Evolutionary conservation across 306 rosid species (phyloP).

Genomic region (Crataegus laevigata): DNA sequence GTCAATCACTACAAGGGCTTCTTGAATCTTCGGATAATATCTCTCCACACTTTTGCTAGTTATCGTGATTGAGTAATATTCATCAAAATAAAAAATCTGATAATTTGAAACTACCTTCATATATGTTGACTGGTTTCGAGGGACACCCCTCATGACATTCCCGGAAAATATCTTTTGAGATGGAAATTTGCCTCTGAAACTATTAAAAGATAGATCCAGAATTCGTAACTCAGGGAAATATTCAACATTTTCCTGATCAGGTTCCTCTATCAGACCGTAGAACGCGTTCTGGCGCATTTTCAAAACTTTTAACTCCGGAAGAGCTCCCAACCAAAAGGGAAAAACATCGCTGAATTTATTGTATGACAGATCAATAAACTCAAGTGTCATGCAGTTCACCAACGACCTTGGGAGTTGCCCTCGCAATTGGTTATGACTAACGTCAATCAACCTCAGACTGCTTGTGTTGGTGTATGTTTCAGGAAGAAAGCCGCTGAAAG

Average conservation of each 20-base stretch:
- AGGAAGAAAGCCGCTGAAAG: no score
- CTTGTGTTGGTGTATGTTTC: no score
- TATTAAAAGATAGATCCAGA: not conserved
- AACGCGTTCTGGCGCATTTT: not conserved
- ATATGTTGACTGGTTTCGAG: not conserved
- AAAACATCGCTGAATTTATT: not conserved
- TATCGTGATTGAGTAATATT: not conserved
- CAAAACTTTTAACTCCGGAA: no score
- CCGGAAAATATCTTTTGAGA: not conserved
- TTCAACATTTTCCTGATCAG: rapidly evolving
- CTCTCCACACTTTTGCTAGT: not conserved
- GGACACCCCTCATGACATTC: not conserved
- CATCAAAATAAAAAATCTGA: no score
- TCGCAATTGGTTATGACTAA: not conserved
- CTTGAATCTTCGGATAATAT: not conserved
- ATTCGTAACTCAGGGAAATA: not conserved
- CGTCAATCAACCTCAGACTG: no score
- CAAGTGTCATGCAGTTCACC: not conserved
- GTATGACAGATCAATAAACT: not conserved
- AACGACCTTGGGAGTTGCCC: not conserved
- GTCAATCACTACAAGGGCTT: not conserved
- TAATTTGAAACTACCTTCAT: not conserved
- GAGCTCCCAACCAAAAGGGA: not conserved
- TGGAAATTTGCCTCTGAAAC: not conserved
- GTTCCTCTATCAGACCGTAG: not conserved